Conservation (phyloP, 352 stramenopile species). For the Globisporangium paddicum region DNA sequence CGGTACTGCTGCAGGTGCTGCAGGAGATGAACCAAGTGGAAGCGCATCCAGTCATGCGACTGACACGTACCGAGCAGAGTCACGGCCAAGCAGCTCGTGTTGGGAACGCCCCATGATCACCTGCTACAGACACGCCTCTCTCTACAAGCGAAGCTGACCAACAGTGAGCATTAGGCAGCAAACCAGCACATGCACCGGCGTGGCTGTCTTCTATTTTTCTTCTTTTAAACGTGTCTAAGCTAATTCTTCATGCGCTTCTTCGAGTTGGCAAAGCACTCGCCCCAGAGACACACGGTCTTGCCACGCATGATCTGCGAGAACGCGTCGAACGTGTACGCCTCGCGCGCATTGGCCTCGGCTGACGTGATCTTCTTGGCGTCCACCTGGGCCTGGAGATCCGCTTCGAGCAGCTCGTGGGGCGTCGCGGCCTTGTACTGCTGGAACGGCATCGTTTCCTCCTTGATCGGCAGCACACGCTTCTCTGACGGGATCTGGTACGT, state of each 20-base stretch:
- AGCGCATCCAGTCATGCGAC: slow-evolving; percentile 70
- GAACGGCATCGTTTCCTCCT: slow-evolving; percentile 72
- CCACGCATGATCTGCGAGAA: slow-evolving; percentile 76
- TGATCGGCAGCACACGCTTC: slow-evolving; percentile 67
- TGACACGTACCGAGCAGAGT: slow-evolving; percentile 39
- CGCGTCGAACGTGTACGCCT: slow-evolving; percentile 67
- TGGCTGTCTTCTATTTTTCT: background rate
- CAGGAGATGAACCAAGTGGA: slow-evolving; percentile 76
- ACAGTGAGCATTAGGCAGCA: background rate
- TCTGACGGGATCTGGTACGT: slow-evolving; percentile 85
- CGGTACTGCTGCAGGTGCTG: slow-evolving; percentile 26
- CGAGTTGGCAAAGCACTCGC: slow-evolving; percentile 77
- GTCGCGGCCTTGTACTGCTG: slow-evolving; percentile 63
- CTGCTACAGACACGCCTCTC: background rate
- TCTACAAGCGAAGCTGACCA: background rate
- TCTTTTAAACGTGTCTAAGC: slow-evolving; percentile 1
- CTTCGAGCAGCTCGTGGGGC: slow-evolving; percentile 28
- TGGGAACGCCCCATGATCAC: background rate
- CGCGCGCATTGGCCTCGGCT: slow-evolving; percentile 42
- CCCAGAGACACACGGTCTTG: slow-evolving; percentile 81
- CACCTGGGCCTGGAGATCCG: slow-evolving; percentile 33
- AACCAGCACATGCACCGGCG: background rate
- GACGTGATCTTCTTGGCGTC: slow-evolving; percentile 50
- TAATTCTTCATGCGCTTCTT: slow-evolving; percentile 87
- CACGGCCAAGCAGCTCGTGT: background rate